Percentiles rank a stretch among this genome's conserved stretches.
Evolutionary conservation across 2,329 filamentous ascomycete species (phyloP).

Genomic region (Ceratocystis ficicola): DNA sequence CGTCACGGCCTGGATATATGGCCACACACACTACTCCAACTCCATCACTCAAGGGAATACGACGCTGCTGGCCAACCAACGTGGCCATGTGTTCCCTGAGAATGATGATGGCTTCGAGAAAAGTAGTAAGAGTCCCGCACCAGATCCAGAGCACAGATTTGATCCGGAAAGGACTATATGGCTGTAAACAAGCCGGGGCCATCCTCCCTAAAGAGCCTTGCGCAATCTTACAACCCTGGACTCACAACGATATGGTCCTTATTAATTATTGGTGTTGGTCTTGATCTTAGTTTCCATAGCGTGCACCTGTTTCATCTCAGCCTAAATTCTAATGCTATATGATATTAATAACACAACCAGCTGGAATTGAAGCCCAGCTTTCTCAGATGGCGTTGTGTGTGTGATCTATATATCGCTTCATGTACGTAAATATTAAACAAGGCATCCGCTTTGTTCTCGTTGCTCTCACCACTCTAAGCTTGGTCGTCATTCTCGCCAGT

Average conservation of each 20-base stretch:
- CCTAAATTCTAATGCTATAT: not conserved
- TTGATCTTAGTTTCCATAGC: not conserved
- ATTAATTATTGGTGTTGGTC: not conserved
- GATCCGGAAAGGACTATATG: constrained; percentile 9
- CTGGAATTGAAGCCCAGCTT: too few relatives aligned
- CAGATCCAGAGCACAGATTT: constrained; percentile 12
- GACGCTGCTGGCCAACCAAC: constrained; percentile 35
- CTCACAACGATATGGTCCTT: too few relatives aligned
- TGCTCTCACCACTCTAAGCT: not conserved
- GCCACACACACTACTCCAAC: constrained; percentile 38
- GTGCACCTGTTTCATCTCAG: not conserved
- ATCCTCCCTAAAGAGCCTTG: not conserved
- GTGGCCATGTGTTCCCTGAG: constrained; percentile 32
- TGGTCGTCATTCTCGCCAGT: not conserved
- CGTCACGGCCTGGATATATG: constrained; percentile 36
- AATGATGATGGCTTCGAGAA: constrained; percentile 14
- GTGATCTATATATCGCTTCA: constrained; percentile 7
- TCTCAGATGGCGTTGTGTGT: not conserved
- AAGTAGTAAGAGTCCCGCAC: not conserved
- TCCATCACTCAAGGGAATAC: constrained; percentile 29
- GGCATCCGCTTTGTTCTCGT: not conserved
- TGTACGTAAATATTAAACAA: not conserved
- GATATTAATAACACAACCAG: not conserved
- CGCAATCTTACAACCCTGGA: not conserved
- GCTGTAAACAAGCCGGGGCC: not conserved